phyloP scores from a whole-genome alignment of 768 basidiomycete species.

The Tephrocybe sp. region DNA sequence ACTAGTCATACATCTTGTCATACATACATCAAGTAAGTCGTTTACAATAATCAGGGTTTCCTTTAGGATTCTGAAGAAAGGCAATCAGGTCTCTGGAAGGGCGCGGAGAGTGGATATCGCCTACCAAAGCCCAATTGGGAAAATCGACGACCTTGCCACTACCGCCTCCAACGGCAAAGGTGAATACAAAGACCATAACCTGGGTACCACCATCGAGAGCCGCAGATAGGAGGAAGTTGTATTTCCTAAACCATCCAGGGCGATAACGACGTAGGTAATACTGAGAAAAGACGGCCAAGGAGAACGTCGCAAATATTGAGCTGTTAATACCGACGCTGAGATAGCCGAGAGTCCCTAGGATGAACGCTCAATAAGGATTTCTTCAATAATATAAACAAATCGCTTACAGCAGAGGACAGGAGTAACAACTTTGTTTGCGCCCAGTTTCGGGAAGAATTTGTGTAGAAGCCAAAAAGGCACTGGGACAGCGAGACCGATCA shows the following conservation, averaged over 20 bases:
- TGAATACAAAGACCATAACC: slow-evolving; percentile 40
- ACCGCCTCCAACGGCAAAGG: slow-evolving; percentile 43
- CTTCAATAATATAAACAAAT: not conserved
- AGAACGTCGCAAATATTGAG: slow-evolving; percentile 45
- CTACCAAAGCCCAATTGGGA: slow-evolving; percentile 37
- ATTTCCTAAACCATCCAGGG: slow-evolving; percentile 46
- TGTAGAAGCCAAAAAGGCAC: slow-evolving; percentile 56
- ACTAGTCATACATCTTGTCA: too few relatives aligned
- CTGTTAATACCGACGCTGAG: slow-evolving; percentile 59
- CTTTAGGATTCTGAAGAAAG: slow-evolving; percentile 17
- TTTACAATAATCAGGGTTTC: slow-evolving; percentile 24
- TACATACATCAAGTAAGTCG: slow-evolving; percentile 16
- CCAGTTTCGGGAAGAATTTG: slow-evolving; percentile 43
- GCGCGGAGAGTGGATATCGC: not conserved
- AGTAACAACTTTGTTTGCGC: slow-evolving; percentile 47
- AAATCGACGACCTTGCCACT: slow-evolving; percentile 35
- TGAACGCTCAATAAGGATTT: not conserved
- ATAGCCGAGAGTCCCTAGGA: slow-evolving; percentile 40
- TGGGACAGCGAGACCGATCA: slow-evolving; percentile 50
- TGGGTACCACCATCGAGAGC: slow-evolving; percentile 52
- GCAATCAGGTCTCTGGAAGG: not conserved
- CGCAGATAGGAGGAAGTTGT: slow-evolving; percentile 50
- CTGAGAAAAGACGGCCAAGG: slow-evolving; percentile 43
- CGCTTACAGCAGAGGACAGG: slow-evolving; percentile 42
- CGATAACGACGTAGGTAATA: slow-evolving; percentile 42